Base-by-base conservation (phyloP, 106 monocot species). In the Dendrobium catenatum region DNA sequence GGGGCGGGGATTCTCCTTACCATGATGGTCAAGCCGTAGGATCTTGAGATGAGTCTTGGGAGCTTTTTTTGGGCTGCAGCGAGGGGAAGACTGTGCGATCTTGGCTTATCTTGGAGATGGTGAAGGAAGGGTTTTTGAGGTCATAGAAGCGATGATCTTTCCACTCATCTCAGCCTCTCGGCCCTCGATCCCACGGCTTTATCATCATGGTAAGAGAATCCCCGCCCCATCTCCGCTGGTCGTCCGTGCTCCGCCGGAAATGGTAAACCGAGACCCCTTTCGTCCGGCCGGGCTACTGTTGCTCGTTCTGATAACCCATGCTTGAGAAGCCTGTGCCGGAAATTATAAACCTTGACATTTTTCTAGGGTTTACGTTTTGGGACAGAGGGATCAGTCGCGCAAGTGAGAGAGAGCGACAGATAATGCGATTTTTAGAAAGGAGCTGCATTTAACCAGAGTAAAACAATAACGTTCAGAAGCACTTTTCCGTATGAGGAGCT, bases 101-200 rank as follows among this genome's bases (percentile, higher is more conserved):
- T 46, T 3, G 73, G 44, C 43, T 83, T 85, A 40, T 55, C 61
- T 67, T 68, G 79, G 3, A 82, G 79, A 17, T 82, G 82, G 41
- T 51, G 29, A 15, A 78, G 80, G 40, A 29, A 68, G 75, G 77
- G 46, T 18, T 58, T 48, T 85, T n/a, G 82, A 76, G 73, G 89
- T 56, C 72, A 86, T 87, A n/a, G 78, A 68, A 5, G 94, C 88
- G 76, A 86, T 80, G 48, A 87, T 68, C 74, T 92, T 87, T 19
- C 80, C 90, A 11, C 31, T 31, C 31, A 31, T 31, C 31, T 31
- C 31, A 31, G 31, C 31, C 31, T 31, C 31, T 31, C 31, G 31
- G 31, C 31, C 31, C 31, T 31, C 31, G 31, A 31, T 31, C 31
- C 31, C 31, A 31, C 31, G 31, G 31, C 31, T 31, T 31, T 31